A percentile compares a stretch with the other conserved stretches of the same genome.
Evolutionary conservation across 176 grass and related monocot genomes (phyloP).

Genomic region (Raddia guianensis): DNA sequence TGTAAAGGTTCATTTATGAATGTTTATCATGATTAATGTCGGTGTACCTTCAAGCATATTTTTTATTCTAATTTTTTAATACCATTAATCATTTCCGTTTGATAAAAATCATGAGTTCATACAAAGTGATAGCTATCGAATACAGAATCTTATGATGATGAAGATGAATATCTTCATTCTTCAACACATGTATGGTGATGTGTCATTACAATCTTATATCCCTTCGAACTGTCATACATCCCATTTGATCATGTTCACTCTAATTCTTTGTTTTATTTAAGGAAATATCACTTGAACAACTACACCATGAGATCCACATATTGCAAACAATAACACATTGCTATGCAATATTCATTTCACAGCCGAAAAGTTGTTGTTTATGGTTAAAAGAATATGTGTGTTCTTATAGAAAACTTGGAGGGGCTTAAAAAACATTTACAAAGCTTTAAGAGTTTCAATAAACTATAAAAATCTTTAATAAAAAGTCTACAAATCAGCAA

Average conservation of each 20-base stretch:
- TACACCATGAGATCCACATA: background rate
- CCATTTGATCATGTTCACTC: background rate
- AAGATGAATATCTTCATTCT: background rate
- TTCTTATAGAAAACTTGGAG: too few species aligned
- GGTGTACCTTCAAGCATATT: background rate
- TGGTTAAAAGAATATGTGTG: too few species aligned
- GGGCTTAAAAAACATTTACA: too few species aligned
- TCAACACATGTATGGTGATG: background rate
- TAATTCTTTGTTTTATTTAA: background rate
- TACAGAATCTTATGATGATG: background rate
- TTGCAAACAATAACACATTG: background rate
- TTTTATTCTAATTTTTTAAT: background rate
- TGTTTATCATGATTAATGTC: background rate
- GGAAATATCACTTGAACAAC: background rate
- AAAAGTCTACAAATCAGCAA: too few species aligned
- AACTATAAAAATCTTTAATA: too few species aligned
- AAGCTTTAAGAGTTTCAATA: too few species aligned
- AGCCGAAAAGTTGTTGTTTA: too few species aligned
- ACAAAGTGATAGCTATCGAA: background rate
- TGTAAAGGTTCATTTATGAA: slow-evolving; percentile 34
- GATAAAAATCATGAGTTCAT: background rate
- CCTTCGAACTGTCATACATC: background rate
- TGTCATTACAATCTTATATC: background rate
- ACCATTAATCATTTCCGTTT: background rate
- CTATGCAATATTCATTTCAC: background rate